Base-by-base conservation (phyloP, 108 stramenopile species). In the Conticribra weissflogii region DNA sequence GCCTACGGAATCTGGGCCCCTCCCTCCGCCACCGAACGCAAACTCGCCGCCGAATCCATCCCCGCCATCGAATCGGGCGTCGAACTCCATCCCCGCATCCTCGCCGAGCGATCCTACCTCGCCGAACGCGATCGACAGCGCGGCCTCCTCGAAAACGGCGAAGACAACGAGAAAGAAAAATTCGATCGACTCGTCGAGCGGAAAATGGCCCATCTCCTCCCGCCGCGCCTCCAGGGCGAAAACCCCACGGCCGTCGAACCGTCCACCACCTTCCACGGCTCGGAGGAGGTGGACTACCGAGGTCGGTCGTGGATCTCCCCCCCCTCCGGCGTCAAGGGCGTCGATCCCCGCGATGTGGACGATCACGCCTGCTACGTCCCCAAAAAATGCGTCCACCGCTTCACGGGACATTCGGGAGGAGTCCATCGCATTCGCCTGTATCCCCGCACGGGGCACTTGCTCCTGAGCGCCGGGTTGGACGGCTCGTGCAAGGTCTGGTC, bases 341-440 rank as follows among this genome's bases (percentile, higher is more conserved):
- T 66, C 21, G 80, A 74, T 51, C 41, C 65, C 0, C 57, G 59
- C 19, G 81, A 81, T 74, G 24, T 86, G 72, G 91, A 92, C 33
- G 92, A 94, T 69, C 97, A 98, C 79, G 72, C 84, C 28, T 96
- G 96, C 75, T 98, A 86, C 75, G 81, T 98, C 3, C 98, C 99
- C 16, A 97, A 97, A 66, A 97, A 96, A 74, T 96, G 96, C 71
- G 86, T 98, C 15, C 84, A 90, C 60, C 80, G 85, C 34, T 97
- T 93, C 61, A 94, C 88, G 12, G 97, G 96, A 19, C 96, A 98
- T 76, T 83, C 71, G 57, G 97, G 97, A 81, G 99, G 99, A 2
- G 98, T 99, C 9, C 95, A 98, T 66, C 82, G 88, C 45, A 95
- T 99, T 73, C 85, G 94, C n/a, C 84, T 97, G 27, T 97, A 94